Evolutionary conservation across 2,329 filamentous ascomycete genomes (phyloP).

Genomic region (Colletotrichum musae): DNA sequence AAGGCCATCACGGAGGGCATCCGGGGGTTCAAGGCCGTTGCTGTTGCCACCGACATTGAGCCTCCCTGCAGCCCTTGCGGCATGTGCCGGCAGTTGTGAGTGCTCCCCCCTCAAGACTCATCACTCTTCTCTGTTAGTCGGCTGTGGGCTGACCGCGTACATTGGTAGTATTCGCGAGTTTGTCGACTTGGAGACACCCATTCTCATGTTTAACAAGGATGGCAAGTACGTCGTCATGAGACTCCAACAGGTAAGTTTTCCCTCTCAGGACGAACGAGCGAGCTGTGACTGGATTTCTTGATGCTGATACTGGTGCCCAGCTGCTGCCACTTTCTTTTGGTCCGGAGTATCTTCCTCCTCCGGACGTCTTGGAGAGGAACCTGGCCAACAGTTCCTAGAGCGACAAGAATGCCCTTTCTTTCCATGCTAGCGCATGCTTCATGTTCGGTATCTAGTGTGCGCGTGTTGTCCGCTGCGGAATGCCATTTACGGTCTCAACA

Average conservation of each 20-base stretch:
- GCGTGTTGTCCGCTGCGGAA: too few species aligned
- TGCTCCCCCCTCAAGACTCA: slow-evolving; percentile 41
- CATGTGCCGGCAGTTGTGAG: slow-evolving; percentile 94
- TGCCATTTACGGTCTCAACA: too few species aligned
- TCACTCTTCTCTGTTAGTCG: too few species aligned
- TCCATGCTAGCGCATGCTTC: neutral
- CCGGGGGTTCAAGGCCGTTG: slow-evolving; percentile 80
- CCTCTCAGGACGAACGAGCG: neutral
- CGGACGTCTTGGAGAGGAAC: slow-evolving; percentile 44
- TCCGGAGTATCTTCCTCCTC: slow-evolving; percentile 68
- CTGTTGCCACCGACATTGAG: slow-evolving; percentile 84
- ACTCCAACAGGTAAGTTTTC: slow-evolving; percentile 72
- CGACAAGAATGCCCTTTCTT: neutral
- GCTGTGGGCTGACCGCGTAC: slow-evolving; percentile 16
- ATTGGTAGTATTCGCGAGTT: slow-evolving; percentile 81
- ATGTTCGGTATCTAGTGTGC: neutral
- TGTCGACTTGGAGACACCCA: slow-evolving; percentile 75
- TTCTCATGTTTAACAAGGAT: slow-evolving; percentile 94
- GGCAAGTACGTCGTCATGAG: slow-evolving; percentile 79
- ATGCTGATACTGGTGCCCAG: slow-evolving; percentile 54
- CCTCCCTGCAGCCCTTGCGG: slow-evolving; percentile 86
- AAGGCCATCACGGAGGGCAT: slow-evolving; percentile 79
- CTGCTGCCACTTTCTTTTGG: slow-evolving; percentile 79
- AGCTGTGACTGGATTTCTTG: neutral
- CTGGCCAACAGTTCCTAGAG: slow-evolving; percentile 7